Evolutionary conservation across 163 green algal genomes (phyloP), one percentile per base, ranked within the genome.

Genomic region (Chloromonas sp.): DNA sequence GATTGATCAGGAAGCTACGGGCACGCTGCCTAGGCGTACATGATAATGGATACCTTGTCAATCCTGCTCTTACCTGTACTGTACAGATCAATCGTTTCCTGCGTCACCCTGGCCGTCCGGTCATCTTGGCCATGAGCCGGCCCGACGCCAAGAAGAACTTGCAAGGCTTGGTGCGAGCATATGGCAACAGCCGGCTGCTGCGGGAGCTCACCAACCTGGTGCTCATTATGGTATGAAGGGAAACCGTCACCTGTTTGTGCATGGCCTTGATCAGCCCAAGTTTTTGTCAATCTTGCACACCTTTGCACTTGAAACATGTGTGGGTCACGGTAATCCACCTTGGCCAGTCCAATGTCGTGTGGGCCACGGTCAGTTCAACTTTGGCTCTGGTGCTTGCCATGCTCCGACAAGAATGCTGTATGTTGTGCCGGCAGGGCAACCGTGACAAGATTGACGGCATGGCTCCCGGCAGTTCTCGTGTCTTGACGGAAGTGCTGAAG

Each of bases 71-170:
- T 36, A 36, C 36, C 36, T 36, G 36, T 36, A 36, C 36, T 36
- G 36, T 36, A 85, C 89, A 96, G 76, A 95, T 98, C 80, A 89
- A 88, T 62, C 91, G 92, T 61, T 99, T 98, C 91, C 91, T 99
- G 87, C 89, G 90, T 81, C 98, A 98, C 91, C 97, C 95, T 0
- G 91, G 92, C 86, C 98, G 98, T 93, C 96, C 96, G 1, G 96
- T 94, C 60, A 95, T 99, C 77, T 92, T 99, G 86, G 96, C 96
- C 70, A 98, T 99, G 93, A 93, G 84, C 60, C 92, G 96, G 3
- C 95, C 96, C 58, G 96, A 99, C 88, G 90, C 95, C 74, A 99
- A 99, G 92, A 99, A 99, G 92, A 99, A 99, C 78, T 8, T 82
- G 70, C 81, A 74, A 1, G 78, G 78, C 62, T 60, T 87, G 79